phyloP scores from a whole-genome alignment of 2,329 filamentous ascomycete species.

The Botrytis deweyae region DNA sequence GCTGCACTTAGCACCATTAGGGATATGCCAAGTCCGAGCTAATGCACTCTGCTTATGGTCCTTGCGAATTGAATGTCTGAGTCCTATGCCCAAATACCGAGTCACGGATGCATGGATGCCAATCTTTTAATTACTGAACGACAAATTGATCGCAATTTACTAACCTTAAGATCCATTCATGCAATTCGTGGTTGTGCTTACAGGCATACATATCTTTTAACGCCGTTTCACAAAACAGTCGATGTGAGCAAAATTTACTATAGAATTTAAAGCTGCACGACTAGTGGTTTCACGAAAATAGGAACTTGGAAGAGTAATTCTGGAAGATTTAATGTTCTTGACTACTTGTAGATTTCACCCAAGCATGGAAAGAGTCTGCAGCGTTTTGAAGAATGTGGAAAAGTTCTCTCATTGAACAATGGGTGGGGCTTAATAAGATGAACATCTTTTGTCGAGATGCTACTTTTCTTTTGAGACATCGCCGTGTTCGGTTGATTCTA shows the following conservation, averaged over 20 bases:
- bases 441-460: background rate
- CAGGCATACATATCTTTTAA: background rate
- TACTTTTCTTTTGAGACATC: background rate
- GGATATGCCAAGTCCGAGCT: background rate
- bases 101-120: background rate
- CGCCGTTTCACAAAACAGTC: background rate
- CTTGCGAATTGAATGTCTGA: background rate
- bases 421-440: background rate
- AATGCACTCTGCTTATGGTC: background rate
- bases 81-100: background rate
- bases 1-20: background rate
- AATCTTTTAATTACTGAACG: background rate
- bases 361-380: background rate
- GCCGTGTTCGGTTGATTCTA: fast-evolving
- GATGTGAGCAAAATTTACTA: background rate
- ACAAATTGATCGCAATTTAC: background rate
- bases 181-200: background rate
- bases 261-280: background rate
- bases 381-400: background rate
- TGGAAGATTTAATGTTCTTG: background rate
- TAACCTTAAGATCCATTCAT: background rate
- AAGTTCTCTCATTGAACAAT: background rate
- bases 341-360: background rate
- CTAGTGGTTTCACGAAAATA: background rate
- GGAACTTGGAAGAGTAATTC: background rate